Evolutionary conservation across 805 yeast genomes (phyloP).

Genomic region (Pichia pseudocactophila): DNA sequence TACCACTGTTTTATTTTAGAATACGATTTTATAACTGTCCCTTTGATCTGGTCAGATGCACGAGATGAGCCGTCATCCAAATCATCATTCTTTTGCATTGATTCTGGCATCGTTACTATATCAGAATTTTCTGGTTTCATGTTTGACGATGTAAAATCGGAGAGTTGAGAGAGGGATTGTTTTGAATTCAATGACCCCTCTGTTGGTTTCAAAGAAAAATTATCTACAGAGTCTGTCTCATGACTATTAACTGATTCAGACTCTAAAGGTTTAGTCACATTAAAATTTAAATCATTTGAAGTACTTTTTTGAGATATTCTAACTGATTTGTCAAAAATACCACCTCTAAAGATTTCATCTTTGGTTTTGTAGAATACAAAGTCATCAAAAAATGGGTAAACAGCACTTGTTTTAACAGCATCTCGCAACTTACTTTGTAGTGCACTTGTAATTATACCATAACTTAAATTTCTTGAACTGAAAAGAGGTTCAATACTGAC

Average conservation of each 20-base stretch:
- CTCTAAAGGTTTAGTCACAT: too few species aligned
- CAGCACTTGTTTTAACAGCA: conserved; percentile 70
- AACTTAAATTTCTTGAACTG: conserved; percentile 72
- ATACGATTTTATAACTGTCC: conserved; percentile 35
- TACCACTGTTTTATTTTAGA: conserved; percentile 67
- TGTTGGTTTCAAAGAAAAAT: too few species aligned
- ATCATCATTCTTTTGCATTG: neutral
- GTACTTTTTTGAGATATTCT: too few species aligned
- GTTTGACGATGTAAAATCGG: too few species aligned
- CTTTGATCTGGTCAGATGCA: conserved; percentile 8
- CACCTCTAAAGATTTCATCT: conserved; percentile 77
- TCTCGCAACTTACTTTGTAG: conserved; percentile 74
- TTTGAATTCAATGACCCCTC: too few species aligned
- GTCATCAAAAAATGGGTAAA: conserved; percentile 86
- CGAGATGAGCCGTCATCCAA: neutral
- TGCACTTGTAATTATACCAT: conserved; percentile 68
- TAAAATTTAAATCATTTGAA: too few species aligned
- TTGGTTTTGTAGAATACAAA: conserved; percentile 58
- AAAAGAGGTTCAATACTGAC: conserved; percentile 85
- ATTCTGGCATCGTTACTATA: neutral
- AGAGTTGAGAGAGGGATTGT: too few species aligned
- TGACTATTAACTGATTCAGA: too few species aligned
- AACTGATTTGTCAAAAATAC: conserved; percentile 66
- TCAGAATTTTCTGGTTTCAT: neutral
- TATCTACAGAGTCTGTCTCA: too few species aligned